Evolutionary conservation across 2,329 filamentous ascomycete species (phyloP), one percentile per base, ranked within the genome.

Genomic region (Ophiostoma novo-ulmi): DNA sequence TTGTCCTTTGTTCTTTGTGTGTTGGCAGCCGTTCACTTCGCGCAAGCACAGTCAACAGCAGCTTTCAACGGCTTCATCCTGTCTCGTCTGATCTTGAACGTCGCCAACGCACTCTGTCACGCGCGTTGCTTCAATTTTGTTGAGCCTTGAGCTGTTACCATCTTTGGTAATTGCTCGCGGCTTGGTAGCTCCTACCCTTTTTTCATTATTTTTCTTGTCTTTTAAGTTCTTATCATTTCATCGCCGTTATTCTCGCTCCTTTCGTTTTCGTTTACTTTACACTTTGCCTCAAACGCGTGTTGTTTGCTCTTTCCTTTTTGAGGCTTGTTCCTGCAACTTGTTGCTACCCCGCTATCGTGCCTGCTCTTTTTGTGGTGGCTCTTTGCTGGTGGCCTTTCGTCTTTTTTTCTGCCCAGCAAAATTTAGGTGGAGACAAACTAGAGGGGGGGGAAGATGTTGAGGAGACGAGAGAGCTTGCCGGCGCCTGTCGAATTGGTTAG

Each of bases 281-380:
- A n/a, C 35, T 31, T 22, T 64, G 13, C 35, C n/a, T 64, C 14
- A 7, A 2, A 38, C 17, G 20, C n/a, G n/a, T 11, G 36, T 65
- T 65, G 63, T 39, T 65, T 39, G 63, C 17, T 65, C 63, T 65
- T 65, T 65, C 63, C 63, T 41, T 63, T n/a, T 65, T 67, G 65
- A 41, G 39, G 65, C 64, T 36, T 22, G 36, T 44, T 58, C 58
- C 36, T 66, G 65, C 65, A 67, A 65, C 22, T 11, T 17, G 8
- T 48, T 67, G 65, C 65, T 67, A 67, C 65, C 65, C 65, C 65
- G 65, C 65, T 67, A 67, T 67, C 64, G 64, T 65, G 63, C 35
- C 63, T 63, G 58, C 58, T 5, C n/a, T 22, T 35, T 35, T 20
- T n/a, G 7, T 65, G 10, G 39, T 44, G 14, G 31, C 31, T 61